Evolutionary conservation across 179 eudicot genomes (phyloP).

Genomic region (Silene noctiflora): DNA sequence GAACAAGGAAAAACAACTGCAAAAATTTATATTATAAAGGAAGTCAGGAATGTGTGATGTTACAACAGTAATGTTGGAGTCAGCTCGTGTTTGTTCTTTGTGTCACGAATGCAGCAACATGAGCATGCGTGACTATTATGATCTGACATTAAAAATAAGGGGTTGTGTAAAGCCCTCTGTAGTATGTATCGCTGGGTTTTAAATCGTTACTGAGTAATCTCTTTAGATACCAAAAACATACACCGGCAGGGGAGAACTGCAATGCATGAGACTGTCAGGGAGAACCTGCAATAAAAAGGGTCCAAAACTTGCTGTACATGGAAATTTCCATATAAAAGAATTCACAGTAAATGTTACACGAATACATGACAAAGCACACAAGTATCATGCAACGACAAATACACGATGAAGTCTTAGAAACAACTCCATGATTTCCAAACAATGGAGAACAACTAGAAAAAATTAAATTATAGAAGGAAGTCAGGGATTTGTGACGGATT

Average conservation of each 20-base stretch:
- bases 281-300: neutral
- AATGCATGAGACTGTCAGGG: neutral
- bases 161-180: neutral
- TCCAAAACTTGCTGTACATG: slow-evolving; percentile 1
- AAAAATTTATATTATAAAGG: slow-evolving; percentile 43
- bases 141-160: too few species aligned
- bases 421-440: slow-evolving; percentile 6
- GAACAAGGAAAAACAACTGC: neutral
- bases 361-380: slow-evolving; percentile 5
- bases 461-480: slow-evolving; percentile 54
- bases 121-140: too few species aligned
- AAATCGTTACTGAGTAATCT: neutral
- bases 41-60: slow-evolving; percentile 66
- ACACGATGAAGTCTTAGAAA: neutral
- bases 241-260: neutral
- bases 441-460: neutral
- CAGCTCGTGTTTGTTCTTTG: slow-evolving; percentile 49
- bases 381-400: slow-evolving; percentile 15
- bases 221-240: neutral
- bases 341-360: slow-evolving; percentile 15
- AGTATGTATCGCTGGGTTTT: neutral
- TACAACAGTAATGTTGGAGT: slow-evolving; percentile 37
- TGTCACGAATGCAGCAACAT: slow-evolving; percentile 31
- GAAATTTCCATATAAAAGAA: slow-evolving; percentile 2
- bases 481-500: slow-evolving; percentile 63